Evolutionary conservation across 1,284 basidiomycete species (phyloP), one percentile per base, ranked within the genome.

Genomic region (Moniliella sp.): DNA sequence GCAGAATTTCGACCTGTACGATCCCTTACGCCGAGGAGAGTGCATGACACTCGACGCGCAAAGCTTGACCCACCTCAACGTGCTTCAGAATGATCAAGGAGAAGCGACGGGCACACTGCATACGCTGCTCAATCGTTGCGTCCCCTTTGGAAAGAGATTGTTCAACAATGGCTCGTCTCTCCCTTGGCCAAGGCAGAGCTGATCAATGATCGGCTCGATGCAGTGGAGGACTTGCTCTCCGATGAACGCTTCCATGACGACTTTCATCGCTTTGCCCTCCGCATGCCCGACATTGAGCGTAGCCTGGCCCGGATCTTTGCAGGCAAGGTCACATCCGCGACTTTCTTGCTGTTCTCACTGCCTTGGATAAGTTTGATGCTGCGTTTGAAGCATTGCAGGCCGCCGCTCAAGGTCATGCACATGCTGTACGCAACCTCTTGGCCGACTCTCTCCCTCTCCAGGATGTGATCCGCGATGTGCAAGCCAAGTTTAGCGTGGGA

Each of bases 101-200:
- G 46, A 48, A 9, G 50, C 50, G 19, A 41, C 43, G 28, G 56
- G 56, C 21, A 59, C 56, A 9, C 44, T 59, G 25, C 50, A 50
- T 25, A 43, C 45, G 23, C 39, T 59, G 29, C 47, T 59, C 34
- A 59, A 57, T 33, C 56, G 56, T 17, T 55, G 52, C 39, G 57
- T 55, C 7, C 54, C 56, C 2, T 57, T 50, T 29, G 56, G 56
- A 17, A 57, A 57, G 33, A 47, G 56, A 18, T 48, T 59, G 14
- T 56, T 59, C 46, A 53, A 51, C n/a, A n/a, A n/a, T 59, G 56
- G 56, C 43, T 59, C 10, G 39, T 50, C 8, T 45, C 55, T 7
- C 56, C 56, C 25, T 45, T 59, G 9, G 35, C 43, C 8, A 37
- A 42, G 13, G 36, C 37, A 14, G 40, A 42, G 4, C 41, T 50